Conservation (phyloP, 306 rosid genomes). For the Lotus japonicus region DNA sequence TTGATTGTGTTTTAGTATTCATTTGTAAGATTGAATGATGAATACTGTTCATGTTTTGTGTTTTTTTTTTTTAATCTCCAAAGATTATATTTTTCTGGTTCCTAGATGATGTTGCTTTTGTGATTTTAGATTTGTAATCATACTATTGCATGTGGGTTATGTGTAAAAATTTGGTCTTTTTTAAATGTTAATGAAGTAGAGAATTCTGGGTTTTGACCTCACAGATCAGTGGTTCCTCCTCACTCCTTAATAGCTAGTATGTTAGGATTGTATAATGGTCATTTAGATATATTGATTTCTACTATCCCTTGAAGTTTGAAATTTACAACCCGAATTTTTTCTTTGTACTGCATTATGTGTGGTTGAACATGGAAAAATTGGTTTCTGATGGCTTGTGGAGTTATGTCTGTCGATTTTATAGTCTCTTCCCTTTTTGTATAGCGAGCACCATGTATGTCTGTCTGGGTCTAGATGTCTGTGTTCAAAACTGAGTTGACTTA, state of each 20-base stretch:
- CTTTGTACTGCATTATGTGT: not conserved
- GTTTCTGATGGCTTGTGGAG: not conserved
- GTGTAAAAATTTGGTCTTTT: not conserved
- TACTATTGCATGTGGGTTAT: not conserved
- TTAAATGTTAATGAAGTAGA: not conserved
- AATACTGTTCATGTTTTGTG: no score
- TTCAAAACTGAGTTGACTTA: slow-evolving; percentile 4
- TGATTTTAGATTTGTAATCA: no score
- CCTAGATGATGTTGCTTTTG: no score
- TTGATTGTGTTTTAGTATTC: not conserved
- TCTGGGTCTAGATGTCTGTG: not conserved
- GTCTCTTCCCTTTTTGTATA: not conserved
- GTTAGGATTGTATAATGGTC: not conserved
- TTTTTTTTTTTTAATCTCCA: no score
- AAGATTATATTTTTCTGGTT: no score
- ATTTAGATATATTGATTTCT: not conserved
- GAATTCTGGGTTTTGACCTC: not conserved
- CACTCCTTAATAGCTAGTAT: not conserved
- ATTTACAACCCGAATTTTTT: not conserved
- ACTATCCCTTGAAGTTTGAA: not conserved
- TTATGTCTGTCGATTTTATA: not conserved
- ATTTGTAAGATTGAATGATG: no score
- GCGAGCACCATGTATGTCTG: not conserved
- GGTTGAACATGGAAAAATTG: not conserved
- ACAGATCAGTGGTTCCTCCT: not conserved